Percentiles rank a stretch among this genome's conserved stretches.
These are phyloP conservation scores for Apiospora koreana DNA, from an alignment of 2,329 filamentous ascomycete genomes.

Conservation along the genomic window DNA sequence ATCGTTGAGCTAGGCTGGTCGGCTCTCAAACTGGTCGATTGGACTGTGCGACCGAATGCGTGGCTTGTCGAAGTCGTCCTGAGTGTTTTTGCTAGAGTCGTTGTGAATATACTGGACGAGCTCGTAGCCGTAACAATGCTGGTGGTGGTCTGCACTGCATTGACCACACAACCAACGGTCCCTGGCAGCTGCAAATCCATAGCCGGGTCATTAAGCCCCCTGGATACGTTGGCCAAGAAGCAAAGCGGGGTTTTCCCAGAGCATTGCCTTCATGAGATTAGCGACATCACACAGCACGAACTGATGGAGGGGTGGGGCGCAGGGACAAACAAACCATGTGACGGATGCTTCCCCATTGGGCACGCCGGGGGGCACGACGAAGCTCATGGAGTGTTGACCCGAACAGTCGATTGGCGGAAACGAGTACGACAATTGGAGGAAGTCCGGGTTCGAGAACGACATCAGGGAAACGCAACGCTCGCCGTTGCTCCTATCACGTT, in stretches of 20 bases:
- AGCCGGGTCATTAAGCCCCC: neutral
- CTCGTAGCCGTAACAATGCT: neutral
- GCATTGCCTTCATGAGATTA: neutral
- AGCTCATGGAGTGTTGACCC: neutral
- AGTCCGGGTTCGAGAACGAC: neutral
- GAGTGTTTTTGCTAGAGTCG: neutral
- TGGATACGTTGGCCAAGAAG: neutral
- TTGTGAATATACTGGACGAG: neutral
- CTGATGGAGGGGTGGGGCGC: neutral
- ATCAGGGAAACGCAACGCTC: neutral
- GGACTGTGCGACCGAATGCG: neutral
- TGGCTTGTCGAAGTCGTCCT: neutral
- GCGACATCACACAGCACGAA: neutral
- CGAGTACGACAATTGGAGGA: neutral
- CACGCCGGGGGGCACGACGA: neutral
- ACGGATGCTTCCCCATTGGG: neutral
- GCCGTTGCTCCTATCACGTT: neutral
- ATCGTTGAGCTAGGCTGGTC: neutral
- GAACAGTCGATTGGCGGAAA: neutral
- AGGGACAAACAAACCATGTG: neutral
- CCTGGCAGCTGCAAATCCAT: neutral
- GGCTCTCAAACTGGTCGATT: neutral
- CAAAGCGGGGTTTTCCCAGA: neutral
- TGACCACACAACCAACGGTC: neutral
- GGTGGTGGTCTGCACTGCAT: neutral